These are phyloP conservation scores for Phaeosphaeriaceae sp. DNA, from an alignment of 2,329 filamentous ascomycete genomes.

Conservation along the genomic window DNA sequence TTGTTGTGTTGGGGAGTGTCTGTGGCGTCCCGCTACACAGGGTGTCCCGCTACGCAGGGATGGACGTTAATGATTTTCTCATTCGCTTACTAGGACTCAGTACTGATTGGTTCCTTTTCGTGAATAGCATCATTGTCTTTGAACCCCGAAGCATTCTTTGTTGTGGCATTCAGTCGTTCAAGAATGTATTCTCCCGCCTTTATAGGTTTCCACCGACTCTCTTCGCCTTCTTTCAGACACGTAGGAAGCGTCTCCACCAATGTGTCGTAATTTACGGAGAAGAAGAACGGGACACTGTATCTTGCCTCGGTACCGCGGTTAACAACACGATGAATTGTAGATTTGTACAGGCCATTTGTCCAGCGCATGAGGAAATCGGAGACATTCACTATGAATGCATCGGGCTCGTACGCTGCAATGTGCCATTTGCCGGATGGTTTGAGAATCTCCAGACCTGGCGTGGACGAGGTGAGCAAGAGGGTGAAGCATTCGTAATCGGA, in stretches of 20 bases:
- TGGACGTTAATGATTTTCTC: too few relatives aligned
- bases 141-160: conserved; percentile 39
- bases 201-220: conserved; percentile 45
- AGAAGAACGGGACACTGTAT: conserved; percentile 58
- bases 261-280: conserved; percentile 52
- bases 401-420: conserved; percentile 47
- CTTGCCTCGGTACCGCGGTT: conserved; percentile 50
- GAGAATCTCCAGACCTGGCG: conserved; percentile 44
- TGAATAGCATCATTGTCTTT: conserved; percentile 22
- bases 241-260: conserved; percentile 49
- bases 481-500: conserved; percentile 46
- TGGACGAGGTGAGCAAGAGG: conserved; percentile 36
- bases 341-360: conserved; percentile 59
- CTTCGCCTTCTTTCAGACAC: conserved; percentile 43
- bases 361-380: conserved; percentile 60
- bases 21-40: too few relatives aligned
- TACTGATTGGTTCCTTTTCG: neutral
- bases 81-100: neutral
- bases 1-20: too few relatives aligned
- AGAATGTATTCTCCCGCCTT: conserved; percentile 50
- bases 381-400: conserved; percentile 60
- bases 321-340: conserved; percentile 58
- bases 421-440: conserved; percentile 41
- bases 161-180: conserved; percentile 45
- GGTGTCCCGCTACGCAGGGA: too few relatives aligned